Conservation (phyloP, 2,329 filamentous ascomycete species). For the Alternaria metachromatica region DNA sequence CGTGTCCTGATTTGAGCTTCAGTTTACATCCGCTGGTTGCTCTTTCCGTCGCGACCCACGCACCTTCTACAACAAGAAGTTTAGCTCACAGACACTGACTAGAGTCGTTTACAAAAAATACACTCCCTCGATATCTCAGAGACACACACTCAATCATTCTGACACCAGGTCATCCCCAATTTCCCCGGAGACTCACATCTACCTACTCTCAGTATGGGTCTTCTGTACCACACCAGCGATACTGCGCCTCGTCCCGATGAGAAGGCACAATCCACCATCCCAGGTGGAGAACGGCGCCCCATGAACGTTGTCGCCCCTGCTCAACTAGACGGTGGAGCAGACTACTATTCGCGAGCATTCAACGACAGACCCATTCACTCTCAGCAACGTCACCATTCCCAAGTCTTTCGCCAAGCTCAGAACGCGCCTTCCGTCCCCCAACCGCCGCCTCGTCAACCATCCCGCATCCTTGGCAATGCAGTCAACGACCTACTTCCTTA, state of each 20-base stretch:
- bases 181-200: background rate
- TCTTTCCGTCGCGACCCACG: background rate
- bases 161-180: background rate
- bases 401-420: background rate
- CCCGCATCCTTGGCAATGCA: slow-evolving; percentile 3
- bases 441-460: background rate
- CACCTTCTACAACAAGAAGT: background rate
- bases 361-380: background rate
- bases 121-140: background rate
- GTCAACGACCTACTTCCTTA: slow-evolving; percentile 37
- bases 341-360: slow-evolving; percentile 1
- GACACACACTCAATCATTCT: background rate
- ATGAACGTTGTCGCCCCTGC: background rate
- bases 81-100: background rate
- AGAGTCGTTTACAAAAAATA: background rate
- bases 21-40: background rate
- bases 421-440: background rate
- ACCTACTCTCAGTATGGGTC: background rate
- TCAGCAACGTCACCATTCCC: background rate
- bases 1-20: background rate
- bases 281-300: background rate
- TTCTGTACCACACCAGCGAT: background rate
- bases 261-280: background rate
- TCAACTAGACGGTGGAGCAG: slow-evolving; percentile 15
- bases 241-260: background rate